Conservation (phyloP, 2,329 filamentous ascomycete species). For the Penicillium psychrosexuale region DNA sequence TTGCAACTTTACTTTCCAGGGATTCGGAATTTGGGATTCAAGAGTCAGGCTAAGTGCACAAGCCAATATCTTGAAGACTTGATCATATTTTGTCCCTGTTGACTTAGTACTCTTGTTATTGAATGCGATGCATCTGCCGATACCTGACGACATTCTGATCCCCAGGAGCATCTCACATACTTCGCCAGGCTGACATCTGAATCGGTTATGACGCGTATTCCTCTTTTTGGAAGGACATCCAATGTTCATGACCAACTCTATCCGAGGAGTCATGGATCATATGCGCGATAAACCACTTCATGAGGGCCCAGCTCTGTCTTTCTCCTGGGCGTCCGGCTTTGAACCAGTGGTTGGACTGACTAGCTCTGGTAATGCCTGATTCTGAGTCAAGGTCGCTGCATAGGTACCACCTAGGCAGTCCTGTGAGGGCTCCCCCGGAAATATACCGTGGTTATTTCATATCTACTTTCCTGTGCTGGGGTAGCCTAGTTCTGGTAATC, state of each 20-base stretch:
- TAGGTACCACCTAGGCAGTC: background rate
- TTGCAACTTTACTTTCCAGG: background rate
- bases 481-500: too few relatives aligned
- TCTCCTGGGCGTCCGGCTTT: background rate
- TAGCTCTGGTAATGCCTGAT: background rate
- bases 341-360: background rate
- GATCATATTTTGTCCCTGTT: background rate
- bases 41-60: background rate
- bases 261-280: background rate
- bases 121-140: background rate
- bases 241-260: background rate
- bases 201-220: background rate
- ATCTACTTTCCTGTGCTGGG: background rate
- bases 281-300: background rate
- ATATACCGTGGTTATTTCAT: background rate
- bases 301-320: background rate
- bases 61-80: background rate
- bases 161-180: background rate
- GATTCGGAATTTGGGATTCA: background rate
- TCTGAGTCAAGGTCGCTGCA: background rate
- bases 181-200: background rate
- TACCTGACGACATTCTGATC: slow-evolving; percentile 2
- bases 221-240: background rate
- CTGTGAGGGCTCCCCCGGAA: background rate
- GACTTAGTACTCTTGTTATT: background rate